Evolutionary conservation across 345 rosid genomes (phyloP), one percentile per base, ranked within the genome.

Genomic region (Erysimum cheiranthoides): DNA sequence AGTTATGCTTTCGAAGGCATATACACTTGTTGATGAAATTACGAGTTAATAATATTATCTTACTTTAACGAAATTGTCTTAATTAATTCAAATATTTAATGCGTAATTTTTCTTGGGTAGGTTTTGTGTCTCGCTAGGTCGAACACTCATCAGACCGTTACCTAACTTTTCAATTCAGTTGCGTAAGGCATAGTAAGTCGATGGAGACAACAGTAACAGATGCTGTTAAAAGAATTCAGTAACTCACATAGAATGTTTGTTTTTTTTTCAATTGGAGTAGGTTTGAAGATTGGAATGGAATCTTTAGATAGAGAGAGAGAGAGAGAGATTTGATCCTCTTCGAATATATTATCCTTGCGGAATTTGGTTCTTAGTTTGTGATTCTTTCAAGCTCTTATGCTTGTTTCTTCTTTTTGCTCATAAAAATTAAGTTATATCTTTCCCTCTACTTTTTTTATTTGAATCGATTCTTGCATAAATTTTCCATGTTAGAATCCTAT

Each of bases 271-370:
- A 21, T 16, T 75, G 53, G 74, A 76, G 70, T 76, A 76, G 74
- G 79, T 70, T 63, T 54, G 75, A 77, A 70, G 75, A 70, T 77
- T 77, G 75, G 75, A 69, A 76, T 76, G 70, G 74, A 77, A 77
- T 77, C 60, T 45, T 54, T 16, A 53, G 49, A 68, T 39, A 42
- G 67, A 60, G 61, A 61, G 43, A 73, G n/a, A 42, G 67, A 60
- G 61, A 61, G 63, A 76, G 62, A 76, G 79, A 76, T 77, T 77
- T 77, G 50, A 77, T 77, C 66, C 80, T 70, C 80, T 39, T 52
- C 36, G 34, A 70, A 76, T 61, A 76, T 70, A 54, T 70, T 63
- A 70, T 62, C 75, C 71, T 56, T 63, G 39, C 36, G 52, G 80
- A 70, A 77, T 63, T 42, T 70, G 66, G 66, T 77, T 70, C 75